Evolutionary conservation across 441 rosid genomes (phyloP).

Genomic region (Adansonia madagascariensis): DNA sequence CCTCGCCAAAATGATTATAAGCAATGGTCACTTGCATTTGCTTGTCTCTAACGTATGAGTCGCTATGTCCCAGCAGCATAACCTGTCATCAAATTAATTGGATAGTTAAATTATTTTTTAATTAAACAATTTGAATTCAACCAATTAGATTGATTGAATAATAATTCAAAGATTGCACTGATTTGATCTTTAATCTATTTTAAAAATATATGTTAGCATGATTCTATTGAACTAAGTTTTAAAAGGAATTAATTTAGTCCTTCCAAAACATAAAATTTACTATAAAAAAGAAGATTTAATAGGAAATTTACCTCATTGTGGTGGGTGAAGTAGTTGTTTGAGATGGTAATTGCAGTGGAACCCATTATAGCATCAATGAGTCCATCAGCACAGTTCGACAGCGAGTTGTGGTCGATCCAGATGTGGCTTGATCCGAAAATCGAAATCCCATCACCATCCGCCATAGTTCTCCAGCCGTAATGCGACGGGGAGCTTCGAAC

Average conservation of each 20-base stretch:
- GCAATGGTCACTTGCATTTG: constrained; percentile 73
- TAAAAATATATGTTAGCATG: too few species aligned
- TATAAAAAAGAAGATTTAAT: too few species aligned
- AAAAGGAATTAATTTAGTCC: background rate
- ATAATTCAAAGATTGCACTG: too few species aligned
- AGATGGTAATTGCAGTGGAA: constrained; percentile 68
- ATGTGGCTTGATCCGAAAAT: constrained; percentile 59
- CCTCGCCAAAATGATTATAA: constrained; percentile 75
- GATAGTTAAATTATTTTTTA: background rate
- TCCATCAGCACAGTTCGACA: constrained; percentile 66
- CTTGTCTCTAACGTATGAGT: constrained; percentile 66
- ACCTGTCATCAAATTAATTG: constrained; percentile 46
- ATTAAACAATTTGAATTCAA: too few species aligned
- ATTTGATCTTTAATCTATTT: too few species aligned
- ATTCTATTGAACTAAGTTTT: too few species aligned
- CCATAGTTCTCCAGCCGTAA: constrained; percentile 72
- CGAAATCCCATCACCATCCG: constrained; percentile 68
- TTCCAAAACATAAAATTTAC: background rate
- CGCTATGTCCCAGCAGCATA: constrained; percentile 72
- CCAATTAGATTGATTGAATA: too few species aligned
- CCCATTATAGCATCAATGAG: constrained; percentile 62
- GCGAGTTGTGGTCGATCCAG: constrained; percentile 71
- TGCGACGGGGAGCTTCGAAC: constrained; percentile 70
- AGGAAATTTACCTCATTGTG: constrained; percentile 48
- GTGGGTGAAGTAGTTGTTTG: constrained; percentile 70